Evolutionary conservation across 495 filamentous ascomycete genomes (phyloP).

Genomic region (Melanomma pulvis-pyrius): DNA sequence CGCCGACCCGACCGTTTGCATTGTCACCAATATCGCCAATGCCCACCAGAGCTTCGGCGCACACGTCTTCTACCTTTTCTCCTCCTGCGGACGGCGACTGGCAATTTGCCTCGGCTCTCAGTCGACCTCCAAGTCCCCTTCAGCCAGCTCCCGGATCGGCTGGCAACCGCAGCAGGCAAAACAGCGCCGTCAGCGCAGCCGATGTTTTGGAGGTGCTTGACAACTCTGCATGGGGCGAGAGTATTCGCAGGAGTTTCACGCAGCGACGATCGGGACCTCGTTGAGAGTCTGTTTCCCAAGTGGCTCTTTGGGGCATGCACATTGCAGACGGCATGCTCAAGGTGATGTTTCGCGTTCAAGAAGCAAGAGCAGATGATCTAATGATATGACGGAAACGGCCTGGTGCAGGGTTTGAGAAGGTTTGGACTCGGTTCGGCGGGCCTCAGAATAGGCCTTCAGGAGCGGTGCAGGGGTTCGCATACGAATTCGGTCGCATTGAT

Average conservation of each 20-base stretch:
- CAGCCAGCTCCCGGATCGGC: constrained; percentile 26
- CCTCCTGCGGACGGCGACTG: constrained; percentile 41
- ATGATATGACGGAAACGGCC: constrained; percentile 13
- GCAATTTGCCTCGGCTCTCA: constrained; percentile 44
- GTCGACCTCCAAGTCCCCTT: constrained; percentile 46
- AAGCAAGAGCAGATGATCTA: constrained; percentile 17
- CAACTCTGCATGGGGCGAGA: constrained; percentile 89
- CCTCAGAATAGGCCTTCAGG: constrained; percentile 22
- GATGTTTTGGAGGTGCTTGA: constrained; percentile 81
- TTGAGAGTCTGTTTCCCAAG: constrained; percentile 11
- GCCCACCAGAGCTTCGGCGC: constrained; percentile 34
- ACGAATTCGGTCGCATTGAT: constrained; percentile 26
- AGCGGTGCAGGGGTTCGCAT: constrained; percentile 16
- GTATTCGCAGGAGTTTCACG: constrained; percentile 86
- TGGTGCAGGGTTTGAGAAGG: constrained; percentile 10
- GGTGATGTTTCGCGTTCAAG: constrained; percentile 18
- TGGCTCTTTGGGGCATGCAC: neutral
- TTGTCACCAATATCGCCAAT: constrained; percentile 12
- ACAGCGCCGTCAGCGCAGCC: constrained; percentile 73
- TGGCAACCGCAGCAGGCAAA: constrained; percentile 52
- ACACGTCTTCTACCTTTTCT: constrained; percentile 29
- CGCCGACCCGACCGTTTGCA: constrained; percentile 32
- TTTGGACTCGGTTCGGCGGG: constrained; percentile 12
- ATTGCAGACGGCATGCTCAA: neutral
- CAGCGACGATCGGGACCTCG: constrained; percentile 56